Evolutionary conservation across 169 alveolate species (phyloP), one percentile per base, ranked within the genome.

Genomic region (Eimeria necatrix): DNA sequence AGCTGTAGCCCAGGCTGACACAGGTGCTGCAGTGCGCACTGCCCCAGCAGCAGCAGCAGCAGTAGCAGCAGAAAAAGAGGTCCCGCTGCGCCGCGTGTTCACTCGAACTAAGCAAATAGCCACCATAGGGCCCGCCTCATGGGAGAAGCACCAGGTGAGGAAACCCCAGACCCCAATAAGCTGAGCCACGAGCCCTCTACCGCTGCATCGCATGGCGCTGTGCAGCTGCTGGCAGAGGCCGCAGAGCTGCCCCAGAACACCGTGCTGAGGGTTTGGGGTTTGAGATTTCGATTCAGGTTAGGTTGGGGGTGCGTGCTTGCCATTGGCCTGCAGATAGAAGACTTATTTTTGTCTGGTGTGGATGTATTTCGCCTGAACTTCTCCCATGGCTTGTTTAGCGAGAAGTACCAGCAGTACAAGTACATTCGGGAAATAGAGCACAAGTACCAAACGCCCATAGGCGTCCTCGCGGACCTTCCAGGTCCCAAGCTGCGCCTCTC

Each of bases 401-500:
- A 98, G 48, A 99, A 99, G 92, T 98, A 96, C 73, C 97, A 97
- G 90, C 98, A 97, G 91, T 97, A 99, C 16, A 96, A 95, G 51
- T 96, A 86, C 83, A 96, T 99, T 0, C 95, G 98, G 91, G 96
- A 95, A 53, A 60, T 97, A 76, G 98, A 97, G 85, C 64, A 92
- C 56, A 94, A 91, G 90, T 86, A 94, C 61, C 85, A 73, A 12
- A 93, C 94, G 24, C 96, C 98, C 4, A 91, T 95, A 26, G 97
- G 95, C 4, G 91, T 94, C 0, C 61, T 94, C 6, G 96, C 96
- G 4, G 96, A 94, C 41, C 85, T 94, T 14, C 98, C 99, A 96
- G 99, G 99, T 0, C 99, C 99, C 12, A 99, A 99, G 96, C 98
- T 99, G 56, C 96, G 99, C 92, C 98, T 99, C 41, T 99, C 99